phyloP scores from a whole-genome alignment of 2,329 filamentous ascomycete genomes.

The Sarocladium oryzae region DNA sequence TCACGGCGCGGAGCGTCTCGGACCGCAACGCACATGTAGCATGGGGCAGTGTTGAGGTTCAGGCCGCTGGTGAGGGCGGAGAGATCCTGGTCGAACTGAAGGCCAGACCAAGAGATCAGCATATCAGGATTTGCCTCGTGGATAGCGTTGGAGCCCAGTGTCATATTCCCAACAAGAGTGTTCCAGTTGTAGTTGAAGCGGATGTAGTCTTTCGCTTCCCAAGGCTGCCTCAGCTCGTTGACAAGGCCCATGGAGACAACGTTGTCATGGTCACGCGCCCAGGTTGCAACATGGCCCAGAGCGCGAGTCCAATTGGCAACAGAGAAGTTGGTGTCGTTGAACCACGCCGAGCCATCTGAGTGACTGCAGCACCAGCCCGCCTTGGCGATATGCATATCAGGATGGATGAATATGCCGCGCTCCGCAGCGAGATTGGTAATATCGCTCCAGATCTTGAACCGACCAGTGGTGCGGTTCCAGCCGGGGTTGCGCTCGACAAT shows the following conservation, averaged over 20 bases:
- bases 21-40: constrained; percentile 16
- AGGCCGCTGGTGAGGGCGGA: constrained; percentile 13
- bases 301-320: constrained; percentile 48
- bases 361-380: constrained; percentile 40
- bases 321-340: constrained; percentile 48
- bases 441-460: constrained; percentile 16
- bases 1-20: constrained; percentile 12
- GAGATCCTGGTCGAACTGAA: constrained; percentile 38
- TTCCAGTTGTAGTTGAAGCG: constrained; percentile 43
- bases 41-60: constrained; percentile 13
- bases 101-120: constrained; percentile 49
- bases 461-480: constrained; percentile 18
- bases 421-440: constrained; percentile 12
- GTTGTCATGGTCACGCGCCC: constrained; percentile 29
- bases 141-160: constrained; percentile 40
- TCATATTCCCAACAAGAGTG: constrained; percentile 44
- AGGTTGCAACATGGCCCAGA: constrained; percentile 41
- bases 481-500: constrained; percentile 43
- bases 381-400: constrained; percentile 34
- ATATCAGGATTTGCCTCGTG: constrained; percentile 43
- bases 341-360: constrained; percentile 47
- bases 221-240: constrained; percentile 16
- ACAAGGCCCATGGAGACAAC: constrained; percentile 16
- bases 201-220: constrained; percentile 22
- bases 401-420: constrained; percentile 32